Conservation (phyloP, 1,284 basidiomycete species). For the Macrocystidia cucumis region DNA sequence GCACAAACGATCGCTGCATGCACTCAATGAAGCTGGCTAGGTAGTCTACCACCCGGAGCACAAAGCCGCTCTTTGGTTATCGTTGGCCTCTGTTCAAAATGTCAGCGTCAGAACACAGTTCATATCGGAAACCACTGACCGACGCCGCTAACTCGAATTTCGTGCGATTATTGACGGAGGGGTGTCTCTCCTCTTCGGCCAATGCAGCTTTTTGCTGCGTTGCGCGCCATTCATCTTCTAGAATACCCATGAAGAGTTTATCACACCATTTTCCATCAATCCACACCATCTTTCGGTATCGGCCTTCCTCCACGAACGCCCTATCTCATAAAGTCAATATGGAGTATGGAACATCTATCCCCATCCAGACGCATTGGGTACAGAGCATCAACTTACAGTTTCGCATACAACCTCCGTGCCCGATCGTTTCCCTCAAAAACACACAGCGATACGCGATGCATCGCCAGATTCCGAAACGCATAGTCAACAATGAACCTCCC, state of each 20-base stretch:
- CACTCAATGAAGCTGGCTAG: no score
- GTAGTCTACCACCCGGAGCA: no score
- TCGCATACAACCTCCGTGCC: slow-evolving; percentile 15
- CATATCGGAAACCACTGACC: no score
- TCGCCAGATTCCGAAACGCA: slow-evolving; percentile 19
- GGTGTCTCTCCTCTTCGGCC: no score
- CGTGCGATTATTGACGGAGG: no score
- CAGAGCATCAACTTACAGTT: slow-evolving; percentile 15
- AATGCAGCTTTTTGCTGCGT: slow-evolving; percentile 2
- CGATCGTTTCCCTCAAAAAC: slow-evolving; percentile 19
- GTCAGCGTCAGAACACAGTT: no score
- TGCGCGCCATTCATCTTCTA: slow-evolving; percentile 11
- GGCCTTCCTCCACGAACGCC: slow-evolving; percentile 22
- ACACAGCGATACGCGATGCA: slow-evolving; percentile 21
- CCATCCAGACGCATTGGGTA: neutral
- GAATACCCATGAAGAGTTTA: slow-evolving; percentile 12
- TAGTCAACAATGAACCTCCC: slow-evolving; percentile 22
- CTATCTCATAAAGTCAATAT: slow-evolving; percentile 9
- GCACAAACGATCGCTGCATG: no score
- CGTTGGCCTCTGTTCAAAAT: no score
- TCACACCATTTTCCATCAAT: slow-evolving; percentile 14
- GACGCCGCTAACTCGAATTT: no score
- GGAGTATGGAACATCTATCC: neutral
- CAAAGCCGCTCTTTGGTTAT: no score
- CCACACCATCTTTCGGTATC: slow-evolving; percentile 18